Evolutionary conservation across 31 red algal genomes (phyloP), one percentile per base, ranked within the genome.

Genomic region (Odonthalia washingtoniensis): DNA sequence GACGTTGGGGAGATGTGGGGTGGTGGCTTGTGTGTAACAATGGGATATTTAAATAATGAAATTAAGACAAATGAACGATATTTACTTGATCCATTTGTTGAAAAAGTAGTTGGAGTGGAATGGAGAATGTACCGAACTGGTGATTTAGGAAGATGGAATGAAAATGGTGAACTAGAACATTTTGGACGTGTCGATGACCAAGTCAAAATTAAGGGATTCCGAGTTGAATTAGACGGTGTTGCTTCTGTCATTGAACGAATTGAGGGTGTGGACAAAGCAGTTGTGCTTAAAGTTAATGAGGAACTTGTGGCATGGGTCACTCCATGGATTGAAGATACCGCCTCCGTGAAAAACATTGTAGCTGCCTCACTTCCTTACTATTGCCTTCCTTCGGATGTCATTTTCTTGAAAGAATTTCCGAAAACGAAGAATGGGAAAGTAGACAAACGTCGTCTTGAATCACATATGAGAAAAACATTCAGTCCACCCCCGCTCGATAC

Each of bases 181-280:
- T 75, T 83, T 40, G 79, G 79, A 45, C 78, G 87, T 30, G 68
- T 83, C 1, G 87, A 90, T 77, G 66, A 82, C 14, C 87, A 90
- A 66, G 87, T 90, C 4, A 90, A 90, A 67, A 60, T 90, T 40
- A 78, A 79, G 27, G 87, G 87, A 14, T 90, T 75, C 68, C 77
- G 87, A 2, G 69, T 90, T 70, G 87, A 90, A 42, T 66, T 90
- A 42, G 87, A 82, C 41, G 78, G 78, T 1, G 62, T 82, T 16
- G 63, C 78, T 21, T 82, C 78, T 2, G 61, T 68, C 33, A 27
- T 82, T 40, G 78, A 82, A 67, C 3, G 9, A 28, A 41, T 17
- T 42, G 36, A 12, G 38, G 34, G 27, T 26, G 78, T 82, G n/a
- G 65, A 67, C 24, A 82, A 82, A 39, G 78, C 78, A 5, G 78